Evolutionary conservation across 768 basidiomycete species (phyloP).

Genomic region (Pleurotus salmoneostramineus): DNA sequence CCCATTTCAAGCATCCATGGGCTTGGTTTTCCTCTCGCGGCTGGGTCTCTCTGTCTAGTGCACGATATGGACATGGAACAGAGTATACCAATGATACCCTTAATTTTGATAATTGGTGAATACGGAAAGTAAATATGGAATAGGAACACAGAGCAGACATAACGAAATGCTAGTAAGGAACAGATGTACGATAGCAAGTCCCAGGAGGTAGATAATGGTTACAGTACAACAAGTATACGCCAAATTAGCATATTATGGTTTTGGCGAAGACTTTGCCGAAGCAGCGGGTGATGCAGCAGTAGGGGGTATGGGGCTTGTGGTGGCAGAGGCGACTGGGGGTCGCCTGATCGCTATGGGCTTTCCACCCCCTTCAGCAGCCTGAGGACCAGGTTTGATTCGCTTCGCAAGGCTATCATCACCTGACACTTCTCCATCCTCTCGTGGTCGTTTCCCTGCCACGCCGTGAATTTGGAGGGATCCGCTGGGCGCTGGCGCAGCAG

Average conservation of each 20-base stretch:
- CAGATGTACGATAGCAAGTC: background rate
- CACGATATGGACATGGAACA: background rate
- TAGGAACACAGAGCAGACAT: no score
- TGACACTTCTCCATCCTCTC: conserved; percentile 46
- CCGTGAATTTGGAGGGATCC: conserved; percentile 51
- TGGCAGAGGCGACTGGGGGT: background rate
- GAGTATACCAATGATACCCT: no score
- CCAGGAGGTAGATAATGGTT: background rate
- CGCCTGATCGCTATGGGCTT: background rate
- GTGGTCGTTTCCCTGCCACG: conserved; percentile 59
- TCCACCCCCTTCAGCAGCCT: conserved; percentile 23
- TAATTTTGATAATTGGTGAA: no score
- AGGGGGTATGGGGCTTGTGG: no score
- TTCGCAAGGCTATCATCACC: conserved; percentile 62
- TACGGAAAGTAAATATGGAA: no score
- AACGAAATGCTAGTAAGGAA: no score
- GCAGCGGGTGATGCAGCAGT: no score
- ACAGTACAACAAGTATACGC: background rate
- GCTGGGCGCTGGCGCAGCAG: conserved; percentile 29
- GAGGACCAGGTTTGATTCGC: conserved; percentile 49
- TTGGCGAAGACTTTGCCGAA: background rate
- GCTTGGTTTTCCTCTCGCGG: conserved; percentile 34
- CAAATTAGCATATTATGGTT: background rate
- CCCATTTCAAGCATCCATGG: conserved; percentile 48
- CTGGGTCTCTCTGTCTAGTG: conserved; percentile 25